Base-by-base conservation (phyloP, 1,284 basidiomycete genomes). In the Ganoderma leucocontextum region DNA sequence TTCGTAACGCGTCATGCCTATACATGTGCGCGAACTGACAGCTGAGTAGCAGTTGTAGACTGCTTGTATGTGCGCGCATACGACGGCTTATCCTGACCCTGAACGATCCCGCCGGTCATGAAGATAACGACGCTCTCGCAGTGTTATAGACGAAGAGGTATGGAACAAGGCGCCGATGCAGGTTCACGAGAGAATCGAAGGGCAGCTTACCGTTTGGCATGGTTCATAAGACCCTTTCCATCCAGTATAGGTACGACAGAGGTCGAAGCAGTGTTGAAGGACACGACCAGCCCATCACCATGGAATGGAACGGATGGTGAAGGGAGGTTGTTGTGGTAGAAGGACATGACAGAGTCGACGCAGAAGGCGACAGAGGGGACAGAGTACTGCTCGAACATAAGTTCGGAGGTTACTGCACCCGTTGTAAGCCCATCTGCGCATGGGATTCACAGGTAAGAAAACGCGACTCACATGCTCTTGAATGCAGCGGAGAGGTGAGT, bases 311-410 rank as follows among this genome's bases (percentile, higher is more conserved):
- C 68, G 4, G 77, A 69, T 2, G 75, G 72, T 0, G 76, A 71
- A 7, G 84, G 82, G 2, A 81, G 81, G 70, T 89, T 86, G 78
- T 94, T 93, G 74, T 91, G 86, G 76, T 93, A 95, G 76, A 98
- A 97, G 0, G 97, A 96, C 87, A 98, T 97, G 67, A 97, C 83
- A 8, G 94, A 92, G 78, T 99, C 98, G 71, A 99, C 83, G 67
- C 95, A 95, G 79, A 95, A 99, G 17, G 93, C 86, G 58, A 99
- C 85, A 2, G 92, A 91, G 0, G 97, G 97, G 1, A 93, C 95
- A 19, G 87, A 87, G 79, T 99, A 99, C 60, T 92, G 89, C 82
- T 99, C 98, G 78, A 99, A 99, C 80, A 99, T 89, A 33, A 99
- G 89, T 78, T 99, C 98, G 1, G 96, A 97, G 35, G 96, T 98